Percentiles rank a stretch among this genome's conserved stretches.
phyloP scores from a whole-genome alignment of 495 filamentous ascomycete genomes.

The Tuber melanosporum region DNA sequence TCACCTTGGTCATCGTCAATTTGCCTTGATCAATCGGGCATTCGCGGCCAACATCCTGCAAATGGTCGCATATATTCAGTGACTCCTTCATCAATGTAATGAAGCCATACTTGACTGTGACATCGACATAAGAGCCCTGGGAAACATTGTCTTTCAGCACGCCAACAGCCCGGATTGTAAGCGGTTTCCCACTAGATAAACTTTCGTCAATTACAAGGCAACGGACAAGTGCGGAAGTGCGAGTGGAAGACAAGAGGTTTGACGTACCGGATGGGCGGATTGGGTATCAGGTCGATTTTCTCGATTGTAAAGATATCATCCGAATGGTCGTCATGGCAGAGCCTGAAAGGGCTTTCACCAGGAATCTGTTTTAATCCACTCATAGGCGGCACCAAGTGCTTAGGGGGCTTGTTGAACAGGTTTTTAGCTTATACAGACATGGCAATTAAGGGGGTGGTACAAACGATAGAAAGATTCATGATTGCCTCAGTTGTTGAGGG shows the following conservation, averaged over 20 bases:
- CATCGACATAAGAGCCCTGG: constrained; percentile 66
- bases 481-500: too few species aligned
- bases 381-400: too few species aligned
- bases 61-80: constrained; percentile 79
- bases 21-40: constrained; percentile 79
- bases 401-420: too few species aligned
- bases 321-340: constrained; percentile 58
- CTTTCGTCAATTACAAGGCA: constrained; percentile 7
- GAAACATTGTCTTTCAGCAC: constrained; percentile 59
- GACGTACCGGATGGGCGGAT: constrained; percentile 78
- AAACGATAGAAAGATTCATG: too few species aligned
- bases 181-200: constrained; percentile 61
- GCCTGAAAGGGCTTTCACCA: constrained; percentile 65
- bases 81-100: constrained; percentile 75
- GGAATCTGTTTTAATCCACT: too few species aligned
- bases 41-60: constrained; percentile 75
- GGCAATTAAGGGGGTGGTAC: too few species aligned
- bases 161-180: constrained; percentile 72
- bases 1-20: constrained; percentile 64
- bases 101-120: constrained; percentile 88
- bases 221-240: constrained; percentile 6
- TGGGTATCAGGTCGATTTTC: constrained; percentile 70
- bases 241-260: too few species aligned
- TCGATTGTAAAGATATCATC: constrained; percentile 64
- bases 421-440: too few species aligned